Evolutionary conservation across 768 basidiomycete genomes (phyloP), one percentile per base, ranked within the genome.

Genomic region (Nidularia pulvinata): DNA sequence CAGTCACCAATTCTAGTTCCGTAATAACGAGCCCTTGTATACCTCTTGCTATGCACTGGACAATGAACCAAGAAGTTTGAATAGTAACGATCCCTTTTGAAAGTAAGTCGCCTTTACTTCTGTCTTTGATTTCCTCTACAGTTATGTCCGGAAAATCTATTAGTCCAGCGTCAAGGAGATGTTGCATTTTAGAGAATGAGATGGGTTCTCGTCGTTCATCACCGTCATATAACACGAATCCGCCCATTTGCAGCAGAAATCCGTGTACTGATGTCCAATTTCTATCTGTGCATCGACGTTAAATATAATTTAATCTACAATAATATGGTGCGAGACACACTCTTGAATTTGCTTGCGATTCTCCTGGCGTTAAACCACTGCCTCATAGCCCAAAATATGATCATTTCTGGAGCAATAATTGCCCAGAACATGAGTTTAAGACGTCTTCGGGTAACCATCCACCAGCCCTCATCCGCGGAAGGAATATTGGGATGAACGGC

Each of bases 381-480:
- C 30, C 48, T n/a, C 48, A 49, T 49, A 30, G 48, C 48, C 48
- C 48, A 49, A 35, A 49, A 49, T 30, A 49, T 49, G 3, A 49
- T 32, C 22, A 35, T n/a, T 33, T 49, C 48, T 10, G 48, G 48
- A 11, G 48, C 48, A n/a, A 49, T 49, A 10, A 49, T 16, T 22
- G 48, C 48, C 48, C 48, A 49, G 33, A 49, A 49, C 48, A 49
- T 49, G 14, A 49, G 14, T 49, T 49, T 32, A n/a, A 49, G 14
- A 11, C 48, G 19, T 4, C 48, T n/a, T 2, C 9, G 13, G 9
- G 32, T 13, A 32, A 49, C 32, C 10, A 22, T 14, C 14, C 10
- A 30, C 13, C 30, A 32, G 9, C 19, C 34, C 11, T 49, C 48
- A 30, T n/a, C 48, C 46, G 14, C 16, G 13, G 46, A 11, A 47